Base-by-base conservation (phyloP, 192 early-diverging fungal genomes). In the Coemansia biformis region DNA sequence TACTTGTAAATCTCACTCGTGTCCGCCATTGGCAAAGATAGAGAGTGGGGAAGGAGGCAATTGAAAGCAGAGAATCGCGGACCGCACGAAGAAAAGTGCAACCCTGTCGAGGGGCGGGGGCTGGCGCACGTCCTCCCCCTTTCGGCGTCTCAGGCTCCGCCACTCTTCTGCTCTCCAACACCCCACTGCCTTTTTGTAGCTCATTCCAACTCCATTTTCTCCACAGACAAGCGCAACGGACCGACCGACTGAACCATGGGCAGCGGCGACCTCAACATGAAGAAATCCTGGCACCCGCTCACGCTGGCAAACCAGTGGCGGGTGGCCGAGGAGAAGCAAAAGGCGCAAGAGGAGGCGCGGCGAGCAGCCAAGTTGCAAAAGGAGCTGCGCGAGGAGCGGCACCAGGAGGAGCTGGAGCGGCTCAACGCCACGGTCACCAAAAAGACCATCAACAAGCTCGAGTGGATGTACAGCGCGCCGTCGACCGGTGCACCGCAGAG, bases 281-380 rank as follows among this genome's bases (percentile, higher is more conserved):
- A 96, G 86, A 98, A 96, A 78, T 90, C 86, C 26, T 98, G 93
- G 93, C 95, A 96, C 83, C 91, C 95, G 49, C 77, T 79, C 50
- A 95, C 92, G 26, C 81, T 87, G 46, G 83, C 84, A 34, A 93
- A 96, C 73, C 90, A 90, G 72, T 54, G 56, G 31, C 70, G 70
- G 41, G 63, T 73, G 3, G 62, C 63, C 31, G 59, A 73, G 46
- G 95, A 93, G 43, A 82, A 84, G 50, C 79, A 77, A 28, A 85
- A 88, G 26, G 85, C 83, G 12, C 82, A 80, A 2, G 92, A 92
- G 50, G 95, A 98, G 56, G 74, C 88, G 43, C 79, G 81, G 41
- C 96, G 96, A 50, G 66, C 89, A 26, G 90, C 89, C 4, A 88
- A 90, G 77, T 78, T 93, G 40, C 80, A 77, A 21, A 96, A 98